phyloP scores from a whole-genome alignment of 768 basidiomycete species.

The Candolleomyces eurysporus region DNA sequence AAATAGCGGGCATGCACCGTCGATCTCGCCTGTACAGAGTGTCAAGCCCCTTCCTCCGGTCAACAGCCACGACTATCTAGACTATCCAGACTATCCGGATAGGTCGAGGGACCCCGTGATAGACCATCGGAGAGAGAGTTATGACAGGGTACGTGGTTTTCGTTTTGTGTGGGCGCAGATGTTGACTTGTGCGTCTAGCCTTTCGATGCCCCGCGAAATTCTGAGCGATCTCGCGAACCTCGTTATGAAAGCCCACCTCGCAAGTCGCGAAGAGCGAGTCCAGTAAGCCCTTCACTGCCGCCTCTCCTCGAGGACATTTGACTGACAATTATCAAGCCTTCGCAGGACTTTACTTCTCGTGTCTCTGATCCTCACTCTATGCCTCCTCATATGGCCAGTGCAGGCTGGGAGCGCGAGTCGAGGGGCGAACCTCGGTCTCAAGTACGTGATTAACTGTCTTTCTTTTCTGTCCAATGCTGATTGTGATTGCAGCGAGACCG shows the following conservation, averaged over 20 bases:
- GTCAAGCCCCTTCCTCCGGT: background rate
- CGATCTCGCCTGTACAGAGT: background rate
- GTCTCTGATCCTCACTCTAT: background rate
- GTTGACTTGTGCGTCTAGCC: background rate
- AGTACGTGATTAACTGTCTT: too few relatives aligned
- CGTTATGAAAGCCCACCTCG: background rate
- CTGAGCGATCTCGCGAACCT: background rate
- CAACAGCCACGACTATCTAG: background rate
- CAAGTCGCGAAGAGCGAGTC: background rate
- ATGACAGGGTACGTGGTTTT: background rate
- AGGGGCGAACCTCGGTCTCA: background rate
- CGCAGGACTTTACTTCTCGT: background rate
- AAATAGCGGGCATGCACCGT: background rate
- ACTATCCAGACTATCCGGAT: too few relatives aligned
- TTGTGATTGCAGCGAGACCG: too few relatives aligned
- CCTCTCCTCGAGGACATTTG: background rate
- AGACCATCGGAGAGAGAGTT: background rate
- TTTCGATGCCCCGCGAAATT: background rate
- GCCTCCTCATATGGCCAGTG: slow-evolving; percentile 6
- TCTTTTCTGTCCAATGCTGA: too few relatives aligned
- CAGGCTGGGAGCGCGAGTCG: background rate
- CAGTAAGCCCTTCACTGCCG: background rate
- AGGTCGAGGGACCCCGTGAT: too few relatives aligned
- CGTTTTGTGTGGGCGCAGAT: background rate
- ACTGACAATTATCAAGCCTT: background rate